Base-by-base conservation (phyloP, 306 rosid species). In the Rosa rugosa region DNA sequence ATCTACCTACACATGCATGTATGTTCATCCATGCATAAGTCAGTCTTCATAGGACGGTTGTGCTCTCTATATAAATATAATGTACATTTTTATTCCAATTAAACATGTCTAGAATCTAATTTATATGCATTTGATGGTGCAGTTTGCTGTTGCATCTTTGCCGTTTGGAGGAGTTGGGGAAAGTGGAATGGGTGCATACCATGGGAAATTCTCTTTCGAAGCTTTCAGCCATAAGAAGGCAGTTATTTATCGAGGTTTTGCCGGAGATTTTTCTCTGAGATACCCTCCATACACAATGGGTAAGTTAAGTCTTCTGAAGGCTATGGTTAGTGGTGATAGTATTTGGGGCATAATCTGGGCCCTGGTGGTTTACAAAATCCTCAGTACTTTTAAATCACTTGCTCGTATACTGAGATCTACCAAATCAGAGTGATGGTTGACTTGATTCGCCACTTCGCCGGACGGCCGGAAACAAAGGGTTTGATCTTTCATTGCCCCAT, bases 121-220 rank as follows among this genome's bases (percentile, higher is more conserved):
- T 49, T 5, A 22, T 7, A 75, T 36, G 40, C 42, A 27, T 75
- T 81, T 60, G 73, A 11, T 57, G 44, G 79, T 82, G 86, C 92
- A 95, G 99, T 97, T 92, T 65, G 89, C 97, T 2, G 85, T 87
- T 77, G 75, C 80, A 66, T 78, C 92, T 79, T 78, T 95, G 69
- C 99, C 98, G 23, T 95, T 95, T 83, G 99, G 99, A 47, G 98
- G 99, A 86, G 97, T 95, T 69, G 98, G 97, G 79, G 99, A 94
- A 67, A 94, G 99, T 80, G 98, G 98, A 82, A 77, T 88, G 79
- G 97, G 97, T 75, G 75, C 97, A 60, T 92, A 92, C 83, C 99
- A 94, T 67, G 99, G 99, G 54, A 94, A 92, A 77, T 94, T 91
- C 83, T 91, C 97, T 11, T 94, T 92, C 62, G 99, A 92, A 64